Percentiles rank a stretch among this genome's conserved stretches.
Conservation (phyloP, 176 grass and related monocot genomes). For the Thalia dealbata region DNA sequence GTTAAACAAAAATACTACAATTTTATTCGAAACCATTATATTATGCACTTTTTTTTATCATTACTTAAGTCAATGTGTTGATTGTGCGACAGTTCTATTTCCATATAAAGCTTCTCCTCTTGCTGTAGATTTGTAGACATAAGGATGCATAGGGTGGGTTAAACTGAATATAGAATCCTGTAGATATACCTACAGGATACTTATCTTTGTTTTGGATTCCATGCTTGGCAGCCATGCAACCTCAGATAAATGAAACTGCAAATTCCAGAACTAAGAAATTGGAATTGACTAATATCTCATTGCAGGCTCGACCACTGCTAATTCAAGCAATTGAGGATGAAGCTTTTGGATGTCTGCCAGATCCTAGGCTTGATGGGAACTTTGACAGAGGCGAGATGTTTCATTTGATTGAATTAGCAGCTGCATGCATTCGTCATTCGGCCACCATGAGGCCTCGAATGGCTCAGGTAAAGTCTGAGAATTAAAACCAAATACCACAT, state of each 20-base stretch:
- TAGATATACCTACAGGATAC: no score
- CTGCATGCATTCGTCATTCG: slow-evolving; percentile 85
- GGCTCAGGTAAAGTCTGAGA: slow-evolving; percentile 58
- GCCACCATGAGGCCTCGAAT: slow-evolving; percentile 79
- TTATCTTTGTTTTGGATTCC: background rate
- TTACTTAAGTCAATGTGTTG: background rate
- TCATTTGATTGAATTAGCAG: slow-evolving; percentile 84
- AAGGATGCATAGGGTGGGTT: no score
- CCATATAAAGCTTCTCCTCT: background rate
- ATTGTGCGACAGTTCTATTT: background rate
- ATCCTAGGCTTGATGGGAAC: slow-evolving; percentile 62
- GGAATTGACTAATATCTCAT: slow-evolving; percentile 16
- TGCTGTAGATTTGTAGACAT: background rate
- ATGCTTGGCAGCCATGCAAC: no score
- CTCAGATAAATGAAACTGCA: no score
- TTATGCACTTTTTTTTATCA: background rate
- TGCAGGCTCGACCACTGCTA: slow-evolving; percentile 70
- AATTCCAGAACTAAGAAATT: background rate
- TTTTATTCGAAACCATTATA: no score
- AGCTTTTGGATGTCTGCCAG: slow-evolving; percentile 58
- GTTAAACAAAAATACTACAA: no score
- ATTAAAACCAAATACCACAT: background rate
- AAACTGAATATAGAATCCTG: no score
- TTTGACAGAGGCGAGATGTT: slow-evolving; percentile 64
- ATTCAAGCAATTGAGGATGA: slow-evolving; percentile 52